Percentiles rank a stretch among this genome's conserved stretches.
Evolutionary conservation across 768 basidiomycete genomes (phyloP).

Genomic region (Tephrocybe sp.): DNA sequence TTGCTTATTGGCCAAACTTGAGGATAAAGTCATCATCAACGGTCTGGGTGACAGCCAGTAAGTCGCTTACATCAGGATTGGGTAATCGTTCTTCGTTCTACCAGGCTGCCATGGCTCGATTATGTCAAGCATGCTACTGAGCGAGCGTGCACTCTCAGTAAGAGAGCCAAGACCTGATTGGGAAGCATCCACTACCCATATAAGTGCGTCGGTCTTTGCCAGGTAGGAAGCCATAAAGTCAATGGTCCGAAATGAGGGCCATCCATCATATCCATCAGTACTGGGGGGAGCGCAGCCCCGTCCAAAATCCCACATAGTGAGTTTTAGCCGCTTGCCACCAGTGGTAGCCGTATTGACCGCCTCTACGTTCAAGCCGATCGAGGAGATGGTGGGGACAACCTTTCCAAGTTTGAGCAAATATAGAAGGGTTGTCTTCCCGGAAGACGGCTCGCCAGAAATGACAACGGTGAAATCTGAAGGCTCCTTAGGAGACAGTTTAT

Average conservation of each 20-base stretch:
- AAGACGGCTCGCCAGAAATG: constrained; percentile 35
- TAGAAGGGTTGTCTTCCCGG: constrained; percentile 50
- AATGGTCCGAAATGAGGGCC: constrained; percentile 40
- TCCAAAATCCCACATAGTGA: constrained; percentile 65
- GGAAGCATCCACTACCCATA: constrained; percentile 61
- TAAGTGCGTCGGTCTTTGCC: constrained; percentile 45
- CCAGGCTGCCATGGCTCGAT: constrained; percentile 8
- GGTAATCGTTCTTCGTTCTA: constrained; percentile 8
- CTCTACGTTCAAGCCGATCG: constrained; percentile 58
- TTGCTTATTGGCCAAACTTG: constrained; percentile 58
- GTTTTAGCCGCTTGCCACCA: constrained; percentile 35
- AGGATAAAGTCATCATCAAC: neutral
- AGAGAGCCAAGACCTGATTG: constrained; percentile 24
- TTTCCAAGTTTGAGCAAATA: constrained; percentile 39
- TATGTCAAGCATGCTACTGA: constrained; percentile 36
- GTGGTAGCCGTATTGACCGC: constrained; percentile 33
- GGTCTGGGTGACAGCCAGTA: constrained; percentile 25
- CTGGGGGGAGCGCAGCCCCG: constrained; percentile 41
- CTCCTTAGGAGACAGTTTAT: constrained; percentile 20
- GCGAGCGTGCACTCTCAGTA: constrained; percentile 49
- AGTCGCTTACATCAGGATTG: constrained; percentile 25
- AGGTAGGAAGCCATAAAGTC: constrained; percentile 21
- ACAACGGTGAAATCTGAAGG: constrained; percentile 16
- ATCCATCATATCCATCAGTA: too few relatives aligned
- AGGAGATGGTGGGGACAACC: constrained; percentile 39